A percentile compares a stretch with the other conserved stretches of the same genome.
phyloP scores from a whole-genome alignment of 2,329 filamentous ascomycete species.

The Tolypocladium pustulatum region DNA sequence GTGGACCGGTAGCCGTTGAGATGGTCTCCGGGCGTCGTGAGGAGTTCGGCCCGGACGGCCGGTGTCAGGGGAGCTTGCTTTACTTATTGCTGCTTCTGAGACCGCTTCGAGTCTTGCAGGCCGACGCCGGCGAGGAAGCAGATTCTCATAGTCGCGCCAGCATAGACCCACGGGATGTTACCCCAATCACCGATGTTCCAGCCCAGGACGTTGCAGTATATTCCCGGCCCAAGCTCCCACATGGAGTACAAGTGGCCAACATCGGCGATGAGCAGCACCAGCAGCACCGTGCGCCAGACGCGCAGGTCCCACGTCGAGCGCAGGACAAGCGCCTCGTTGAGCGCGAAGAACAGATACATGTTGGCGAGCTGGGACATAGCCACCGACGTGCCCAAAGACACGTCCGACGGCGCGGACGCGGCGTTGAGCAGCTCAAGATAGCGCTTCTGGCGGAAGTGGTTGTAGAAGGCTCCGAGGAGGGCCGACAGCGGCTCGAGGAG shows the following conservation, averaged over 20 bases:
- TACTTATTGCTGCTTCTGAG: slow-evolving; percentile 8
- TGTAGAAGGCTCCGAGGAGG: slow-evolving; percentile 40
- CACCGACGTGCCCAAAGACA: slow-evolving; percentile 53
- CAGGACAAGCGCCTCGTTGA: slow-evolving; percentile 69
- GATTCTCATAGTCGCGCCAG: slow-evolving; percentile 48
- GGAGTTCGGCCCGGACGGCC: neutral
- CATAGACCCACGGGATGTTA: slow-evolving; percentile 61
- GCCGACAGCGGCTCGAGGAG: slow-evolving; percentile 54
- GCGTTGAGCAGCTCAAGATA: slow-evolving; percentile 58
- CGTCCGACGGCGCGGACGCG: slow-evolving; percentile 26
- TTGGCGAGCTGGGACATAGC: slow-evolving; percentile 67
- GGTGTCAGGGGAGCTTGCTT: neutral
- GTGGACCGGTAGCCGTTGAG: neutral
- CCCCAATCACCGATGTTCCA: slow-evolving; percentile 63
- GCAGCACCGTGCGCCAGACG: slow-evolving; percentile 60
- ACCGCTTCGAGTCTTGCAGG: slow-evolving; percentile 21
- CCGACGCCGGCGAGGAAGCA: slow-evolving; percentile 51
- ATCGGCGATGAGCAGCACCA: slow-evolving; percentile 63
- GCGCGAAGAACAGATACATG: slow-evolving; percentile 64
- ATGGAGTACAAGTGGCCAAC: slow-evolving; percentile 65
- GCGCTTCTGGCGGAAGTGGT: slow-evolving; percentile 34
- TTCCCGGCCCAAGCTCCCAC: slow-evolving; percentile 40
- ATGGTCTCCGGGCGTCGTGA: neutral
- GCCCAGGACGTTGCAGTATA: slow-evolving; percentile 51
- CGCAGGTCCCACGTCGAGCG: slow-evolving; percentile 55